Percentiles rank a stretch among this genome's conserved stretches.
These are phyloP conservation scores for Gymnopus androsaceus DNA, from an alignment of 1,284 basidiomycete species.

Conservation along the genomic window DNA sequence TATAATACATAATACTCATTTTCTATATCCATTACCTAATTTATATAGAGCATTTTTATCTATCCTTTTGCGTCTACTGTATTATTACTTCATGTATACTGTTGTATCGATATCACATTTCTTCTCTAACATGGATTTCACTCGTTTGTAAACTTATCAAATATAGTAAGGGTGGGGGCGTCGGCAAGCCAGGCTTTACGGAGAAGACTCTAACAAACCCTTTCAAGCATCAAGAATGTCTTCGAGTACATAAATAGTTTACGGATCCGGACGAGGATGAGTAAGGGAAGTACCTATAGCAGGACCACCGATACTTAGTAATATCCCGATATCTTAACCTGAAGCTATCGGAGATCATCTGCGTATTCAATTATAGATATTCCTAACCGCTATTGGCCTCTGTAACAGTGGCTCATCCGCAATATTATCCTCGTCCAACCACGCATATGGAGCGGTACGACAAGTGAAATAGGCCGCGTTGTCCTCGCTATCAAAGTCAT, in stretches of 20 bases:
- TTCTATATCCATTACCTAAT: neutral
- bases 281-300: too few species aligned
- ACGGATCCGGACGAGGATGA: too few species aligned
- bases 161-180: too few species aligned
- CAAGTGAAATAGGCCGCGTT: constrained; percentile 7
- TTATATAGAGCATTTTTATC: too few species aligned
- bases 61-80: neutral
- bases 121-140: too few species aligned
- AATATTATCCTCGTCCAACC: constrained; percentile 1
- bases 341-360: neutral
- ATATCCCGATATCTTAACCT: neutral
- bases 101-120: too few species aligned
- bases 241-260: neutral
- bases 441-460: neutral
- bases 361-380: neutral
- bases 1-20: neutral
- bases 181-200: too few species aligned
- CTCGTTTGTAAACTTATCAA: too few species aligned
- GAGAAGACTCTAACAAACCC: too few species aligned
- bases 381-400: neutral
- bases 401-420: neutral
- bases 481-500: neutral
- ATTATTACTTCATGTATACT: neutral
- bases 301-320: neutral
- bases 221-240: too few species aligned